Evolutionary conservation across 176 grass and related monocot species (phyloP).

Genomic region (Carex littledalei): DNA sequence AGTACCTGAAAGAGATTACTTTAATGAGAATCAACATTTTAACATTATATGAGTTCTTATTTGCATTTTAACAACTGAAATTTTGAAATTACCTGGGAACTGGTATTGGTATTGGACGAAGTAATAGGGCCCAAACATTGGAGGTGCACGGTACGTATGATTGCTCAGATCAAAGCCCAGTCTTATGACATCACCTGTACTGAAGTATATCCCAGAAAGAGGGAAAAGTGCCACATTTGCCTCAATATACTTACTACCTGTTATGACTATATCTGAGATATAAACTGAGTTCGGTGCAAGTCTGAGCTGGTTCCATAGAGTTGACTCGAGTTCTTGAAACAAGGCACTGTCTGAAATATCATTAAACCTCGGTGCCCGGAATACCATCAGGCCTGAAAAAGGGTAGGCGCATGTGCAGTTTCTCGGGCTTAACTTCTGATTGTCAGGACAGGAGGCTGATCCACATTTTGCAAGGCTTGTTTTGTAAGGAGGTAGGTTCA

Average conservation of each 20-base stretch:
- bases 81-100: conserved; percentile 30
- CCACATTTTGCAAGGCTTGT: too few relatives aligned
- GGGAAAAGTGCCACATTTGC: conserved; percentile 56
- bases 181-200: conserved; percentile 28
- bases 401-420: too few relatives aligned
- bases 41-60: background rate
- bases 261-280: conserved; percentile 45
- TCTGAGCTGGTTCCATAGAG: background rate
- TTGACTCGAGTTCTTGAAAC: conserved; percentile 1
- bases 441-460: too few relatives aligned
- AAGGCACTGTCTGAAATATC: conserved; percentile 27
- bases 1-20: conserved; percentile 24
- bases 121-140: conserved; percentile 65
- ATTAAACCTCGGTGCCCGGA: conserved; percentile 42
- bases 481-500: conserved; percentile 16
- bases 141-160: conserved; percentile 41
- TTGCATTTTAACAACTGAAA: background rate
- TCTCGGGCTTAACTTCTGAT: too few relatives aligned
- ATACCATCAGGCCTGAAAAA: too few relatives aligned
- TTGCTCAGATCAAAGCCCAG: conserved; percentile 49
- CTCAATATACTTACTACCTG: conserved; percentile 38
- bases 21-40: conserved; percentile 16
- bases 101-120: conserved; percentile 40
- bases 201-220: conserved; percentile 35
- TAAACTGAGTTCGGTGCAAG: conserved; percentile 39